Evolutionary conservation across 768 basidiomycete species (phyloP), one percentile per base, ranked within the genome.

Genomic region (Myochromella boudieri): DNA sequence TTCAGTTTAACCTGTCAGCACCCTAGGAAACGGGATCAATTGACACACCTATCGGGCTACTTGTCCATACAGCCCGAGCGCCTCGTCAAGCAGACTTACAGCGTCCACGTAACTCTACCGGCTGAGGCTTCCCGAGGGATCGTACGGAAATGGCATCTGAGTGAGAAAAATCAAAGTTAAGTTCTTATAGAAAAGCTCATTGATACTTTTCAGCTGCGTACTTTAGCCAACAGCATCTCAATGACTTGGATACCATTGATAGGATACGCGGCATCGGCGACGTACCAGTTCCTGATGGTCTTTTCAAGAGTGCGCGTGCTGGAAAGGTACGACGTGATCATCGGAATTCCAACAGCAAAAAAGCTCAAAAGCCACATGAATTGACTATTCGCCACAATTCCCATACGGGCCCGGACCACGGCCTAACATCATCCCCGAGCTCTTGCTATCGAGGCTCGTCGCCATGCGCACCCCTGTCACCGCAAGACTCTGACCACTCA

Each of bases 21-120:
- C 14, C 11, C 6, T 26, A 52, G 58, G 26, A 54, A 56, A 52
- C 44, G 54, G 26, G 49, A 48, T 44, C 46, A 36, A 38, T 44
- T 43, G 46, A 27, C 12, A 28, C 51, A 24, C 51, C 37, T 44
- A 31, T 45, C 51, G 18, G 56, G 58, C 26, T 56, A 56, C 43
- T 44, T 53, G 20, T 53, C 71, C 15, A 64, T 69, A 21, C 82
- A 84, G 49, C 68, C 78, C 44, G 81, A 85, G 44, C 76, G 82
- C 42, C 70, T 91, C 15, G 80, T 91, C 55, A 91, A 91, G 62
- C 88, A 91, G 60, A 91, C 89, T 0, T 91, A 90, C 58, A 89
- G 86, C 36, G 87, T 90, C 31, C 82, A 80, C 56, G 85, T 90
- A 41, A 78, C 81, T 21, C 76, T 84, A 17, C 75, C 82, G 6